Evolutionary conservation across 2,329 filamentous ascomycete genomes (phyloP).

Genomic region (Cryphonectria naterciae): DNA sequence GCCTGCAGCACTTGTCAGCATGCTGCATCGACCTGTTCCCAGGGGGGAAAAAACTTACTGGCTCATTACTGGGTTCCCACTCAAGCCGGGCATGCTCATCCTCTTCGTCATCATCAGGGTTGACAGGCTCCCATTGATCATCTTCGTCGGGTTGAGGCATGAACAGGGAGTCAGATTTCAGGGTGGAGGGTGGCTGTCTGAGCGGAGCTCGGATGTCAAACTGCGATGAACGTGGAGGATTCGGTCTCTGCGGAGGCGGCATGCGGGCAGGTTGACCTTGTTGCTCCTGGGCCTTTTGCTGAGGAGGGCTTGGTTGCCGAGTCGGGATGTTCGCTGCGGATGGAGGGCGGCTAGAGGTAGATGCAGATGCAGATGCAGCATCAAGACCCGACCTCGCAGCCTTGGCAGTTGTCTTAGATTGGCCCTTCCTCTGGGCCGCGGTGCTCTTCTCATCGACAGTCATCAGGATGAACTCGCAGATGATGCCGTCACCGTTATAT

Average conservation of each 20-base stretch:
- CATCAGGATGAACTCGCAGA: slow-evolving; percentile 81
- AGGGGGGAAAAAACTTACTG: slow-evolving; percentile 50
- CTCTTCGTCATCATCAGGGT: slow-evolving; percentile 56
- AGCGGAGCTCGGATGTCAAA: slow-evolving; percentile 40
- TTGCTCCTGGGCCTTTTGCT: slow-evolving; percentile 26
- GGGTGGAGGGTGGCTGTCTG: slow-evolving; percentile 56
- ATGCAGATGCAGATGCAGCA: slow-evolving; percentile 46
- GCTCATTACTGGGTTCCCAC: slow-evolving; percentile 72
- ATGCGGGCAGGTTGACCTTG: slow-evolving; percentile 18
- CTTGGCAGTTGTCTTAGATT: slow-evolving; percentile 44
- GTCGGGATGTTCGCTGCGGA: slow-evolving; percentile 37
- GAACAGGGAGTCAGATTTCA: slow-evolving; percentile 71
- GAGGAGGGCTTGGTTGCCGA: slow-evolving; percentile 28
- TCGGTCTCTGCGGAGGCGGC: slow-evolving; percentile 39
- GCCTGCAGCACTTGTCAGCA: slow-evolving; percentile 41
- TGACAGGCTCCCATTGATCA: slow-evolving; percentile 71
- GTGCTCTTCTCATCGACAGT: slow-evolving; percentile 70
- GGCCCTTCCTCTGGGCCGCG: slow-evolving; percentile 52
- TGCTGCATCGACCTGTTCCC: not conserved
- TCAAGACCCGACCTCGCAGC: slow-evolving; percentile 50
- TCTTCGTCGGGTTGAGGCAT: slow-evolving; percentile 70
- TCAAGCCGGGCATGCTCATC: slow-evolving; percentile 70
- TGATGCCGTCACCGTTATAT: slow-evolving; percentile 69
- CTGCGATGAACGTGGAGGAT: slow-evolving; percentile 37
- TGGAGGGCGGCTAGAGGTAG: slow-evolving; percentile 42